A percentile compares a stretch with the other conserved stretches of the same genome.
phyloP scores from a whole-genome alignment of 202 grass and related monocot species.

The Panicum virgatum region DNA sequence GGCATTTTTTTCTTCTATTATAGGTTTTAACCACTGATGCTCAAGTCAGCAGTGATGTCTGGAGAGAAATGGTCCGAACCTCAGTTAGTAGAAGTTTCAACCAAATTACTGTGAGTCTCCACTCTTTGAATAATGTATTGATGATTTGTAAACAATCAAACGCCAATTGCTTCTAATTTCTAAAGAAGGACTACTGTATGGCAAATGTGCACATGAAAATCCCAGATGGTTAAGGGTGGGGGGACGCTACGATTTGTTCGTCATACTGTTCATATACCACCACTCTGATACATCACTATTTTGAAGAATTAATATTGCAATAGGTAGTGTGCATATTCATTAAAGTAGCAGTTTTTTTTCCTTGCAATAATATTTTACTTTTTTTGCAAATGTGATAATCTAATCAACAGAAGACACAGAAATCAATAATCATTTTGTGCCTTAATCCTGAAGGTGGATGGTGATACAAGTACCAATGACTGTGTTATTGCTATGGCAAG shows the following conservation, averaged over 20 bases:
- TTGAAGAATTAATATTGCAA: neutral
- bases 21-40: conserved; percentile 99
- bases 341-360: neutral
- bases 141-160: conserved; percentile 9
- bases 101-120: conserved; percentile 85
- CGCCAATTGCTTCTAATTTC: conserved; percentile 7
- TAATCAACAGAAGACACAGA: neutral
- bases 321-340: conserved; percentile 2
- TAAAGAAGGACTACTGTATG: neutral
- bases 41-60: conserved; percentile 64
- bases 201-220: neutral
- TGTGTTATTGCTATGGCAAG: conserved; percentile 96
- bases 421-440: conserved; percentile 20
- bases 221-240: neutral
- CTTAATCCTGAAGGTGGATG: conserved; percentile 82
- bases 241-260: neutral
- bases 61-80: conserved; percentile 88
- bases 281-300: neutral
- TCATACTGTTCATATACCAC: neutral
- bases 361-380: neutral
- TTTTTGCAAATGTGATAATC: conserved; percentile 3
- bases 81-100: conserved; percentile 98
- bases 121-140: neutral
- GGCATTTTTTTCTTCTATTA: conserved; percentile 12
- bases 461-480: conserved; percentile 99